phyloP scores from a whole-genome alignment of 495 filamentous ascomycete genomes.

The Hypoxylon trugodes region DNA sequence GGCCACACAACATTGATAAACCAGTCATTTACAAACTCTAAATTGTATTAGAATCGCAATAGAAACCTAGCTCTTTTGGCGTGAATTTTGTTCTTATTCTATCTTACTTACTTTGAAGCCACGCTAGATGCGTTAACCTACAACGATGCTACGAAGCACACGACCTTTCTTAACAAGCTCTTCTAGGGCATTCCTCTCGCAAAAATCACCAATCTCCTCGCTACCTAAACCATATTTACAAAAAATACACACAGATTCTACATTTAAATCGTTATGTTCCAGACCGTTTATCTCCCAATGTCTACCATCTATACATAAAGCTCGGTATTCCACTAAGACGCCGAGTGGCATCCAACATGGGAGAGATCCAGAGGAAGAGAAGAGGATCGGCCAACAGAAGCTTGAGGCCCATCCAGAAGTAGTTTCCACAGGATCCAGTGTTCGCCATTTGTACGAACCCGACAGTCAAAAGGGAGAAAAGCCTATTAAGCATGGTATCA shows the following conservation, averaged over 20 bases:
- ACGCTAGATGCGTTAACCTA: neutral
- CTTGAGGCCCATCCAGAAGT: conserved; percentile 64
- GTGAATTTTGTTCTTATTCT: too few species aligned
- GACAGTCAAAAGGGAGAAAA: conserved; percentile 51
- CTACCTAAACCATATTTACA: conserved; percentile 2
- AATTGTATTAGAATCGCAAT: too few species aligned
- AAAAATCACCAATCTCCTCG: conserved; percentile 15
- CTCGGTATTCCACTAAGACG: conserved; percentile 42
- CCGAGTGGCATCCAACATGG: conserved; percentile 46
- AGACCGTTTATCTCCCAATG: conserved; percentile 14
- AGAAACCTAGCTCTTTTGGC: too few species aligned
- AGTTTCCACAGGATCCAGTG: conserved; percentile 64
- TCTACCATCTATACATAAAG: conserved; percentile 30
- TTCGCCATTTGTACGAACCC: conserved; percentile 62
- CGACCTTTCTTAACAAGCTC: conserved; percentile 44
- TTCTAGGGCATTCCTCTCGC: conserved; percentile 28
- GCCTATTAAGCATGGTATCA: conserved; percentile 71
- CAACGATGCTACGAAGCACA: conserved; percentile 50
- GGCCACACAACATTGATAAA: too few species aligned
- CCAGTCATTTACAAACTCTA: too few species aligned
- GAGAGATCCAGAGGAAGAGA: conserved; percentile 63
- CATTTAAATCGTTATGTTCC: neutral
- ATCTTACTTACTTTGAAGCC: neutral
- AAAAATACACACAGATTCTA: neutral
- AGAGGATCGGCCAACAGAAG: conserved; percentile 57